Percentiles rank a stretch among this genome's conserved stretches.
Conservation (phyloP, 495 filamentous ascomycete species). For the Penicillium crystallinum region DNA sequence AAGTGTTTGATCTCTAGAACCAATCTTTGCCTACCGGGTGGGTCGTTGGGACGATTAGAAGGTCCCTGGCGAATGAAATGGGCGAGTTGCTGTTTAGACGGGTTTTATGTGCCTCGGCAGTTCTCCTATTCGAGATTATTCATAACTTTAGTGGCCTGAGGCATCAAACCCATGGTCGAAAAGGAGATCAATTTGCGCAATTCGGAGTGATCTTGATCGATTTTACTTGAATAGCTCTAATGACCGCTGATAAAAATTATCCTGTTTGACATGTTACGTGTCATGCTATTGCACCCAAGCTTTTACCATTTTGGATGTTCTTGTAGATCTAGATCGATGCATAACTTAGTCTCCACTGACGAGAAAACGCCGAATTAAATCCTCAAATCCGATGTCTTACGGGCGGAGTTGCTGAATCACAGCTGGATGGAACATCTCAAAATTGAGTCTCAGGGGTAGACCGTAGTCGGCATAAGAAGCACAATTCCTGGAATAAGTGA, state of each 20-base stretch:
- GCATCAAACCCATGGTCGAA: not conserved
- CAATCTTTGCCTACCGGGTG: constrained; percentile 5
- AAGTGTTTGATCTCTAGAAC: not conserved
- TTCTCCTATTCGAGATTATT: not conserved
- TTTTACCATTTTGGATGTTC: not conserved
- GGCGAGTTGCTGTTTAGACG: not conserved
- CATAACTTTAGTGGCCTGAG: not conserved
- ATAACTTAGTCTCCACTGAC: not conserved
- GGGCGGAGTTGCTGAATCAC: too few species aligned
- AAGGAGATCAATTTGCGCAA: too few species aligned
- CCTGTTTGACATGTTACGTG: too few species aligned
- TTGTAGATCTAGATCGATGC: not conserved
- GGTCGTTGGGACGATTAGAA: constrained; percentile 6
- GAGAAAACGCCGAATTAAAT: not conserved
- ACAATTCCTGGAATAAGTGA: too few species aligned
- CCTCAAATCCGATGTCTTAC: not conserved
- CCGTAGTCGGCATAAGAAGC: too few species aligned
- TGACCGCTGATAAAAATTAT: not conserved
- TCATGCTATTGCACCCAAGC: not conserved
- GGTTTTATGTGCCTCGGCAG: constrained; percentile 1
- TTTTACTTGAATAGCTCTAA: not conserved
- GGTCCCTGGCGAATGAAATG: not conserved
- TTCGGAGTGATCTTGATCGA: too few species aligned
- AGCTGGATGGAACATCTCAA: too few species aligned
- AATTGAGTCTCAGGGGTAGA: too few species aligned